phyloP scores from a whole-genome alignment of 2,329 filamentous ascomycete species.

The Beauveria caledonica region DNA sequence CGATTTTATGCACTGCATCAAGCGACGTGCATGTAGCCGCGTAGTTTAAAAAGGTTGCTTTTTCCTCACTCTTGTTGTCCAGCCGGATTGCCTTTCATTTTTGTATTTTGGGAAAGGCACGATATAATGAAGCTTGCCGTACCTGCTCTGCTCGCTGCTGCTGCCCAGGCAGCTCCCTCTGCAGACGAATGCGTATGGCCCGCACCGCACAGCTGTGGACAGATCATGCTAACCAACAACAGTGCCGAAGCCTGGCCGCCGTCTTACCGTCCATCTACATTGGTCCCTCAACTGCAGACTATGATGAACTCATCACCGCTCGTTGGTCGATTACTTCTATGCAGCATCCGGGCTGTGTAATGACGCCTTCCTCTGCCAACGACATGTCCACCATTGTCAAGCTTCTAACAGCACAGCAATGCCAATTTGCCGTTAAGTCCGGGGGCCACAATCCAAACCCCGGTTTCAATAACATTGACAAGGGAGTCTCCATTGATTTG shows the following conservation, averaged over 20 bases:
- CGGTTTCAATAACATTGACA: constrained; percentile 31
- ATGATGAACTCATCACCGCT: not conserved
- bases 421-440: constrained; percentile 36
- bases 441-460: constrained; percentile 40
- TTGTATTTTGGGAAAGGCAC: not conserved
- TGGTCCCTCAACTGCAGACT: constrained; percentile 4
- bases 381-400: constrained; percentile 11
- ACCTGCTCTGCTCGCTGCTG: not conserved
- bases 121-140: not conserved
- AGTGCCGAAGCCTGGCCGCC: constrained; percentile 1
- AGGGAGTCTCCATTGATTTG: constrained; percentile 32
- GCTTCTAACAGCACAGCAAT: constrained; percentile 9
- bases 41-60: not conserved
- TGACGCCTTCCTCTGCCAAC: not conserved
- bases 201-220: not conserved
- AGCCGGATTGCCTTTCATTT: not conserved
- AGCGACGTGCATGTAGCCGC: not conserved
- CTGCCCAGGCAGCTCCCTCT: not conserved
- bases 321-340: constrained; percentile 10
- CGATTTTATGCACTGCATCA: not conserved
- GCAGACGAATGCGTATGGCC: not conserved
- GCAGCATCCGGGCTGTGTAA: constrained; percentile 11
- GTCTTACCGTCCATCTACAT: constrained; percentile 3
- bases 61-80: not conserved
- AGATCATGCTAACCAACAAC: not conserved